Percentiles rank a stretch among this genome's conserved stretches.
phyloP scores from a whole-genome alignment of 2,329 filamentous ascomycete species.

The Ophidiomyces ophidiicola region DNA sequence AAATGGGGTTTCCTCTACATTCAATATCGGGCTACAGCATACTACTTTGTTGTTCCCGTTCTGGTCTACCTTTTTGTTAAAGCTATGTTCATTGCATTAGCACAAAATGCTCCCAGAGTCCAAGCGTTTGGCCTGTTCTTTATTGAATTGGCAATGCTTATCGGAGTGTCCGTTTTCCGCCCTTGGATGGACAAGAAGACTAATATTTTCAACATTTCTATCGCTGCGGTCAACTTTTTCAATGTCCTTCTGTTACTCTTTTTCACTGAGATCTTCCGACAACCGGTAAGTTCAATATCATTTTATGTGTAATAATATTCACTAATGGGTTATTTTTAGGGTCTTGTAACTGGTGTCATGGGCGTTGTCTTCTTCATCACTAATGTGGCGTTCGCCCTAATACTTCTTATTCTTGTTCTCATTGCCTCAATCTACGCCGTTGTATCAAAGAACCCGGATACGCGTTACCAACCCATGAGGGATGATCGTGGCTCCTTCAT shows the following conservation, averaged over 20 bases:
- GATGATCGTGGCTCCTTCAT: conserved; percentile 95
- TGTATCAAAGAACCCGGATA: conserved; percentile 86
- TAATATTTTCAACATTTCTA: conserved; percentile 91
- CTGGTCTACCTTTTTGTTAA: conserved; percentile 74
- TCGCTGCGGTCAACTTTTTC: conserved; percentile 78
- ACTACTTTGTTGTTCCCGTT: conserved; percentile 81
- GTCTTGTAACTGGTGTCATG: conserved; percentile 73
- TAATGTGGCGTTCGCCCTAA: conserved; percentile 71
- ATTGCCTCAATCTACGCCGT: conserved; percentile 67
- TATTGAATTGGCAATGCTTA: conserved; percentile 66
- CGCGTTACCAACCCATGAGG: conserved; percentile 89
- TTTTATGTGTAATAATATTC: conserved; percentile 1
- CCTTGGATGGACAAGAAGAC: conserved; percentile 99
- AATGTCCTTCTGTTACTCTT: conserved; percentile 81
- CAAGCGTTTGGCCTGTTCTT: conserved; percentile 75
- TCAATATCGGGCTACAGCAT: conserved; percentile 87
- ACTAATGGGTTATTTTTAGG: conserved; percentile 27
- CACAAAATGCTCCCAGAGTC: conserved; percentile 55
- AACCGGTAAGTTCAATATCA: conserved; percentile 47
- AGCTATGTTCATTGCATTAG: conserved; percentile 74
- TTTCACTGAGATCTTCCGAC: conserved; percentile 75
- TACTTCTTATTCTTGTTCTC: conserved; percentile 71
- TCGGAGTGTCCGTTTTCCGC: conserved; percentile 64
- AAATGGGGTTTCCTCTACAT: conserved; percentile 98
- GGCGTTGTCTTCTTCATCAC: conserved; percentile 80